phyloP scores from a whole-genome alignment of 345 rosid species.

The Mangifera indica region DNA sequence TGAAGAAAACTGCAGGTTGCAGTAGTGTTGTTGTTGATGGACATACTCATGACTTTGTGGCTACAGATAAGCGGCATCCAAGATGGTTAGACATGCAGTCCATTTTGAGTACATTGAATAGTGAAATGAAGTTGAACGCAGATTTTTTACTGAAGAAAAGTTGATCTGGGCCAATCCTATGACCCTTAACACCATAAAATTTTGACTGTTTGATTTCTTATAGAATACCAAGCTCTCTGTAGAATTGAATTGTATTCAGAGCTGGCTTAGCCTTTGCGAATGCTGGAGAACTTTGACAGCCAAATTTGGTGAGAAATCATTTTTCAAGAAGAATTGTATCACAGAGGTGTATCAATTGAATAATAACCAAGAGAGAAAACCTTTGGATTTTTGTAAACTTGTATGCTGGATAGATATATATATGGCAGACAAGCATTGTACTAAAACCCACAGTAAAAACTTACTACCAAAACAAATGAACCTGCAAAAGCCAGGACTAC shows the following conservation, averaged over 20 bases:
- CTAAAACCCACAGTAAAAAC: no score
- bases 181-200: no score
- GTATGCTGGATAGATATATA: no score
- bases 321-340: no score
- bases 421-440: neutral
- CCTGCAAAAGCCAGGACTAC: neutral
- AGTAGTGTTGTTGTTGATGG: constrained; percentile 47
- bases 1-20: constrained; percentile 52
- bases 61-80: constrained; percentile 46
- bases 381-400: no score
- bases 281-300: no score
- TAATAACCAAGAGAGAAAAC: no score
- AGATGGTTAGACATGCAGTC: constrained; percentile 35
- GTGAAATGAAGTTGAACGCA: constrained; percentile 33
- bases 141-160: constrained; percentile 9
- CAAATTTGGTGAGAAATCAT: no score
- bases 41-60: constrained; percentile 43
- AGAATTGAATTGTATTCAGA: no score
- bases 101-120: constrained; percentile 26
- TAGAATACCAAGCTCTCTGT: neutral
- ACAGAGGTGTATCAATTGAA: no score
- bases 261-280: no score
- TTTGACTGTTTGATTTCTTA: neutral
- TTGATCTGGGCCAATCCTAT: neutral
- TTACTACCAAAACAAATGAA: neutral